Base-by-base conservation (phyloP, 2,329 filamentous ascomycete genomes). In the Aureobasidium melanogenum region DNA sequence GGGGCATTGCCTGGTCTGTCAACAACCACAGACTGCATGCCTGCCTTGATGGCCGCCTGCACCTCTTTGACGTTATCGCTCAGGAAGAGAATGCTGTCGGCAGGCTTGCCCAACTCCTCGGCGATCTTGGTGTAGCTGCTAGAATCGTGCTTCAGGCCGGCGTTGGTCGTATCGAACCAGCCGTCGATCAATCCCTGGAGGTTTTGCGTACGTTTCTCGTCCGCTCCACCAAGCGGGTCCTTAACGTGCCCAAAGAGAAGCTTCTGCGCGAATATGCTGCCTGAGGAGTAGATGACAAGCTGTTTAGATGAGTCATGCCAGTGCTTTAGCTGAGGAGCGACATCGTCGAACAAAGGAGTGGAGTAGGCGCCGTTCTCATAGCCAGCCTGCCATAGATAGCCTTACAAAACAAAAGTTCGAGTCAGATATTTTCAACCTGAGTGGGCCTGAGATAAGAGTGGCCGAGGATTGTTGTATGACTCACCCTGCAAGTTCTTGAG, bases 121-220 rank as follows among this genome's bases (percentile, higher is more conserved):
- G 82, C 78, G 66, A 92, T 91, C 67, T 78, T 83, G 66, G 75
- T 72, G 74, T 93, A 94, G 71, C 88, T 92, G 24, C 71, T 73
- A 41, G 75, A 71, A 67, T 90, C 83, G 48, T 80, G 83, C 77
- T 94, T 94, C 61, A 83, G 80, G 1, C 89, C 89, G 34, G 89
- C 89, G 71, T 89, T 93, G 62, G 88, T 83, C 3, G 89, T 93
- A 72, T 94, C 89, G 70, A 90, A 93, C 80, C 85, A 90, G 66
- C 81, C 86, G 47, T 77, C 78, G 62, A 91, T 80, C 61, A 83
- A 72, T 1, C 75, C 75, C 3, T 79, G 82, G 67, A 89, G 72
- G 70, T 90, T 84, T 63, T 80, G 74, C 8, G 82, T 79, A 64
- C 82, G 77, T 17, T 73, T 73, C 44, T 84, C 86, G 69, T 61